Evolutionary conservation across 176 grass and related monocot genomes (phyloP).

Genomic region (Rhynchospora pubera): DNA sequence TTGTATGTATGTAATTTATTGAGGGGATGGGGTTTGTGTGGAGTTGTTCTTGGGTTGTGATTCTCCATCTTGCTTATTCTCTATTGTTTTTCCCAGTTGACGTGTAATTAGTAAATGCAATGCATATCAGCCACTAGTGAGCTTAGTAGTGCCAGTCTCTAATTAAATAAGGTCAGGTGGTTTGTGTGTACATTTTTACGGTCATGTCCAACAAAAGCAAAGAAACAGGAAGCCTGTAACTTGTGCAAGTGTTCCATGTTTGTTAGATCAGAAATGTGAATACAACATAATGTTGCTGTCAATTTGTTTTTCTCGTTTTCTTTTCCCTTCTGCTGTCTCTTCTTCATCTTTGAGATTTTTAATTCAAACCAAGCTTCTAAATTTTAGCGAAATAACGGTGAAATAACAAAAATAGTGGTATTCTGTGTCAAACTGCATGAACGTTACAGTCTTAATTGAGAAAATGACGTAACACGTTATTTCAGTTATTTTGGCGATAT

Average conservation of each 20-base stretch:
- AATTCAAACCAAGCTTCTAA: background rate
- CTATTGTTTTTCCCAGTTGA: background rate
- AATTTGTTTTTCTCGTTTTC: background rate
- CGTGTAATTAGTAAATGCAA: background rate
- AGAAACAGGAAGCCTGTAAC: background rate
- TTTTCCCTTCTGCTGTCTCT: background rate
- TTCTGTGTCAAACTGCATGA: too few species aligned
- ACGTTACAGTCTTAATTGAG: too few species aligned
- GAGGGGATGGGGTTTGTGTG: conserved; percentile 31
- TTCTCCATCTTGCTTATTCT: conserved; percentile 8
- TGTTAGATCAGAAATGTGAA: background rate
- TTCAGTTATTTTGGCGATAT: too few species aligned
- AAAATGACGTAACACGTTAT: too few species aligned
- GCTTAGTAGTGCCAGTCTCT: conserved; percentile 4
- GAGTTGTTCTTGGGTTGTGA: conserved; percentile 18
- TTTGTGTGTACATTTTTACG: conserved; percentile 13
- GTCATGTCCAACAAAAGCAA: background rate
- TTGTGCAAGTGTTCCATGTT: background rate
- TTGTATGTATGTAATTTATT: conserved; percentile 43
- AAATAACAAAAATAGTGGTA: too few species aligned
- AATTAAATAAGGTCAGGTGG: conserved; percentile 3
- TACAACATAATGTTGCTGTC: background rate
- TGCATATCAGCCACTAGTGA: background rate
- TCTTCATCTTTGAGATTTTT: background rate
- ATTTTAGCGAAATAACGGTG: too few species aligned